These are phyloP conservation scores for Myrica gale DNA, from an alignment of 306 rosid genomes.

Conservation along the genomic window DNA sequence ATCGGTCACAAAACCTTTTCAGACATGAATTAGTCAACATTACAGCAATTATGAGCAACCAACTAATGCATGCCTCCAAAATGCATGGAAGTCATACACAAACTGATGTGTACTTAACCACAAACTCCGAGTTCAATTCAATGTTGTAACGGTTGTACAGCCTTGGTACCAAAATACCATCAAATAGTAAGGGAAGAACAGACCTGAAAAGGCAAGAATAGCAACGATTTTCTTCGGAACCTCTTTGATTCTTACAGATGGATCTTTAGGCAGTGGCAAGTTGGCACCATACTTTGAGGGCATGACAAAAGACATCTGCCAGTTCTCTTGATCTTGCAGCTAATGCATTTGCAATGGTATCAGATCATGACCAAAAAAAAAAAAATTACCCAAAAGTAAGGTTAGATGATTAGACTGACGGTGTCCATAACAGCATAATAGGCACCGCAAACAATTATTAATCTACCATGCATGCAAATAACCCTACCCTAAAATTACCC, in stretches of 20 bases:
- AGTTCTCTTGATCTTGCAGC: constrained; percentile 63
- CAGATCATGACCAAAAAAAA: constrained; percentile 19
- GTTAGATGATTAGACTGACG: background rate
- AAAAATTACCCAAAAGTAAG: background rate
- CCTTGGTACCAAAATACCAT: constrained; percentile 4
- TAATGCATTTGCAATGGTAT: constrained; percentile 34
- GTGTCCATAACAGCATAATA: background rate
- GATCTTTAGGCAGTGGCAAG: constrained; percentile 76
- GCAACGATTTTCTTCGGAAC: constrained; percentile 71
- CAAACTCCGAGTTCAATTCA: constrained; percentile 12
- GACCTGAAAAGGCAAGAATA: constrained; percentile 87
- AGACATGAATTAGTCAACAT: too few species aligned
- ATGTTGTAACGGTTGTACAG: constrained; percentile 17
- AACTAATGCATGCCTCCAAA: constrained; percentile 6
- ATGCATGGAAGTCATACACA: constrained; percentile 12
- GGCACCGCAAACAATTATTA: background rate
- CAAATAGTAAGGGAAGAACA: constrained; percentile 29
- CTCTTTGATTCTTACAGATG: constrained; percentile 74
- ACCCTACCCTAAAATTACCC: too few species aligned
- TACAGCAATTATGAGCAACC: background rate
- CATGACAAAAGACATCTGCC: constrained; percentile 92
- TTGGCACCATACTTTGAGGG: constrained; percentile 82
- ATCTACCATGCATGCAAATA: too few species aligned
- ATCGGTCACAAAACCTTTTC: constrained; percentile 69
- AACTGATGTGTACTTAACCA: constrained; percentile 7